phyloP scores from a whole-genome alignment of 345 rosid genomes.

The Lepidium sativum region DNA sequence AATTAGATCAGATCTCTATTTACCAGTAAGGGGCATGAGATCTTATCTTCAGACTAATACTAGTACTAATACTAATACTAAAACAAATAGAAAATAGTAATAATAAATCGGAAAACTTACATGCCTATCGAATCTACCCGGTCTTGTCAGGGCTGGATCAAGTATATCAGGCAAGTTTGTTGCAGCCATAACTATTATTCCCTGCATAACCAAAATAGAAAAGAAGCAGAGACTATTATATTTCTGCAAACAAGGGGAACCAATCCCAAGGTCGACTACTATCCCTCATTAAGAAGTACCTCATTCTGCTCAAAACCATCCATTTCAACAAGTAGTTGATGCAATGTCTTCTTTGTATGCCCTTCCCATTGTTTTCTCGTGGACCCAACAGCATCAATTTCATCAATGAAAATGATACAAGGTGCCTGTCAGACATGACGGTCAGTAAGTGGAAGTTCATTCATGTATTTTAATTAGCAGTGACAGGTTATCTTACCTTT shows the following conservation, averaged over 20 bases:
- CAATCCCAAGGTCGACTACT: neutral
- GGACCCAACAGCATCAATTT: conserved; percentile 97
- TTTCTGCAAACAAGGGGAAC: neutral
- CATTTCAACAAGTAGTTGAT: conserved; percentile 97
- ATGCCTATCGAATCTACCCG: conserved; percentile 98
- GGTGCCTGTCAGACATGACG: conserved; percentile 62
- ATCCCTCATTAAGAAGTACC: conserved; percentile 33
- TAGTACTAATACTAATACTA: neutral
- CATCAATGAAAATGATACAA: conserved; percentile 95
- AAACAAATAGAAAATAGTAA: neutral
- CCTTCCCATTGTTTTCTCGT: conserved; percentile 99
- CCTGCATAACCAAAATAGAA: conserved; percentile 37
- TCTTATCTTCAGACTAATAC: neutral
- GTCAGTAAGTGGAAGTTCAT: conserved; percentile 1
- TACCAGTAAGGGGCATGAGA: neutral
- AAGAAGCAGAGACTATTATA: conserved; percentile 1
- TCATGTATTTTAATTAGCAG: neutral
- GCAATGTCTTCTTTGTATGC: conserved; percentile 97
- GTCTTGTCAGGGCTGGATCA: conserved; percentile 99
- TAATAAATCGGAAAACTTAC: conserved; percentile 52
- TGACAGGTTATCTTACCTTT: conserved; percentile 43
- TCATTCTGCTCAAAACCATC: conserved; percentile 99
- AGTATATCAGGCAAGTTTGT: conserved; percentile 98
- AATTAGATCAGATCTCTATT: neutral
- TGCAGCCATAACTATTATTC: conserved; percentile 97